A percentile compares a stretch with the other conserved stretches of the same genome.
These are phyloP conservation scores for Xerocomus amazonicus DNA, from an alignment of 1,284 basidiomycete genomes.

Conservation along the genomic window DNA sequence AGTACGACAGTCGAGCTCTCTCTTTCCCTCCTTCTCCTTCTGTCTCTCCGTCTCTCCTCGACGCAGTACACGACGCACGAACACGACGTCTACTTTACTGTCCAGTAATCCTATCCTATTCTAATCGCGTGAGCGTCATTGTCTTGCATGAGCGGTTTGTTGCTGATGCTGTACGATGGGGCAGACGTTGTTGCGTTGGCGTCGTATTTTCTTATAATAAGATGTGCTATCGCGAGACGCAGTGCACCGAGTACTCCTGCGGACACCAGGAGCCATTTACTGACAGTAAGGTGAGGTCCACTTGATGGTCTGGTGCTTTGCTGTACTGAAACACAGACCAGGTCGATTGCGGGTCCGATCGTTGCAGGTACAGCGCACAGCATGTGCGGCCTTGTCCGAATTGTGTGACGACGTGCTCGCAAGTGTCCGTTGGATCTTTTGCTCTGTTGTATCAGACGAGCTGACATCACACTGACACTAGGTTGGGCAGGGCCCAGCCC, in stretches of 20 bases:
- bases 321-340: slow-evolving; percentile 24
- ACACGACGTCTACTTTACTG: neutral
- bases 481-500: slow-evolving; percentile 22
- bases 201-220: slow-evolving; percentile 6
- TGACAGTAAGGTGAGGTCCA: slow-evolving; percentile 27
- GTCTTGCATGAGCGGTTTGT: neutral
- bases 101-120: slow-evolving; percentile 23
- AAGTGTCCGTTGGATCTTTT: slow-evolving; percentile 28
- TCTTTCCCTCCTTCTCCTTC: neutral
- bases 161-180: slow-evolving; percentile 14
- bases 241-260: slow-evolving; percentile 24
- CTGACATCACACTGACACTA: slow-evolving; percentile 12
- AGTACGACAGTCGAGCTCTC: slow-evolving; percentile 9
- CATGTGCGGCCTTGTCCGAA: slow-evolving; percentile 33
- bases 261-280: slow-evolving; percentile 25
- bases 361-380: slow-evolving; percentile 39
- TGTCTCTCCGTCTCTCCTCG: neutral
- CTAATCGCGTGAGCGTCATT: slow-evolving; percentile 16
- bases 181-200: slow-evolving; percentile 7
- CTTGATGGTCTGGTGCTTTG: slow-evolving; percentile 6
- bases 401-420: slow-evolving; percentile 36
- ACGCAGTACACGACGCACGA: neutral
- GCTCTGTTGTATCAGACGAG: neutral
- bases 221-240: slow-evolving; percentile 30
- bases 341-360: slow-evolving; percentile 38